These are phyloP conservation scores for Gossypioides kirkii DNA, from an alignment of 345 rosid species.

Conservation along the genomic window DNA sequence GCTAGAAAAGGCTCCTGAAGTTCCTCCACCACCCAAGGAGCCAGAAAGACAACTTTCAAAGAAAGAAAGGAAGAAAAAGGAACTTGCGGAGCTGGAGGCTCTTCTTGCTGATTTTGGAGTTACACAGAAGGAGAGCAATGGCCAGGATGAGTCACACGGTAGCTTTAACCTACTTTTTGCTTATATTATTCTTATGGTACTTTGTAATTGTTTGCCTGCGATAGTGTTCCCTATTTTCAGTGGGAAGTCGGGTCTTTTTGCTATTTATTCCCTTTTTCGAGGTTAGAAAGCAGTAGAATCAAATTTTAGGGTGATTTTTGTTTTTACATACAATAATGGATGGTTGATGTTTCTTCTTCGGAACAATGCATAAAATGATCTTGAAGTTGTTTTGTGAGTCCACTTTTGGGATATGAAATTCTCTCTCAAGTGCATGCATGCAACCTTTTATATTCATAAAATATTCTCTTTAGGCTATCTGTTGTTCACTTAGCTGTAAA, in stretches of 20 bases:
- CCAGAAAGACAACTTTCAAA: constrained; percentile 86
- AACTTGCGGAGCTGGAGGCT: constrained; percentile 88
- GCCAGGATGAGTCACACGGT: constrained; percentile 49
- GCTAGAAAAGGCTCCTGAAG: constrained; percentile 46
- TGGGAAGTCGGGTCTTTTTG: background rate
- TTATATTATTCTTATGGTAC: background rate
- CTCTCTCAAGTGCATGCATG: background rate
- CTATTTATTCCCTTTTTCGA: background rate
- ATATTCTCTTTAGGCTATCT: background rate
- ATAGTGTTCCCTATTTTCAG: background rate
- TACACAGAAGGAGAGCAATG: constrained; percentile 42
- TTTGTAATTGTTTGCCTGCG: background rate
- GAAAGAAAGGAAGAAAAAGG: constrained; percentile 84
- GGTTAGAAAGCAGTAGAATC: background rate
- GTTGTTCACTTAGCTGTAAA: background rate
- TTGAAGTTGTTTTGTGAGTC: background rate
- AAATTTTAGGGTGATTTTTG: background rate
- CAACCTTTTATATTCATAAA: background rate
- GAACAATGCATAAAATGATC: background rate
- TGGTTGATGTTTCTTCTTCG: background rate
- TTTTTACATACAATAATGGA: background rate
- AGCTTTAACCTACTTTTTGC: constrained; percentile 5
- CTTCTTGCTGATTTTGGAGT: constrained; percentile 74
- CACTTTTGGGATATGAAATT: background rate
- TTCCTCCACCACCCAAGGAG: constrained; percentile 52